phyloP scores from a whole-genome alignment of 1,284 basidiomycete species.

The Cutaneotrichosporon spelunceum region DNA sequence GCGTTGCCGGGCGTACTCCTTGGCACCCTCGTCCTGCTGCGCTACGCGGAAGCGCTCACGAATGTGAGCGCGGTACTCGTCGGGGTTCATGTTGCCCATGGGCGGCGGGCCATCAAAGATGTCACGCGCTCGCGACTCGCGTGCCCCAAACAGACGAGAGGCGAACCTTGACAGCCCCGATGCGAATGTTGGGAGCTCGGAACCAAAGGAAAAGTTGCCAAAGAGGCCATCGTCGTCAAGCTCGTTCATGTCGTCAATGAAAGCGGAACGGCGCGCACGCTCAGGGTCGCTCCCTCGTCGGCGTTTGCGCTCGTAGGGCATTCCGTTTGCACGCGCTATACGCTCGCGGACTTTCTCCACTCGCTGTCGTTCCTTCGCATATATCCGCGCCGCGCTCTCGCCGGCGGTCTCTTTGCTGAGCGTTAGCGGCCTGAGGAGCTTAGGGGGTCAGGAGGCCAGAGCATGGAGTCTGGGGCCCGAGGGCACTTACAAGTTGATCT shows the following conservation, averaged over 20 bases:
- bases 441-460: too few relatives aligned
- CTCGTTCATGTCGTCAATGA: neutral
- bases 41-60: slow-evolving; percentile 29
- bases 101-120: slow-evolving; percentile 18
- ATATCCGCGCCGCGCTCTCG: slow-evolving; percentile 34
- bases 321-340: slow-evolving; percentile 37
- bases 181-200: neutral
- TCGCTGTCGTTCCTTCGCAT: slow-evolving; percentile 32
- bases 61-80: slow-evolving; percentile 31
- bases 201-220: neutral
- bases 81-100: slow-evolving; percentile 31
- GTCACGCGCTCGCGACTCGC: slow-evolving; percentile 19
- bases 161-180: neutral
- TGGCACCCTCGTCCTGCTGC: slow-evolving; percentile 24
- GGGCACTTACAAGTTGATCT: neutral
- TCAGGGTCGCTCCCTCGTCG: neutral
- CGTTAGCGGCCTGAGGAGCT: neutral
- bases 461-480: too few relatives aligned
- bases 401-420: slow-evolving; percentile 37
- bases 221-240: slow-evolving; percentile 1
- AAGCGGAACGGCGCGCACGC: neutral
- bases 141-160: slow-evolving; percentile 15
- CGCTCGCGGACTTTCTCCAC: slow-evolving; percentile 20
- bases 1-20: slow-evolving; percentile 9
- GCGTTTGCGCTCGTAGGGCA: slow-evolving; percentile 1